Evolutionary conservation across 106 monocot species (phyloP), one percentile per base, ranked within the genome.

Genomic region (Apostasia ramifera): DNA sequence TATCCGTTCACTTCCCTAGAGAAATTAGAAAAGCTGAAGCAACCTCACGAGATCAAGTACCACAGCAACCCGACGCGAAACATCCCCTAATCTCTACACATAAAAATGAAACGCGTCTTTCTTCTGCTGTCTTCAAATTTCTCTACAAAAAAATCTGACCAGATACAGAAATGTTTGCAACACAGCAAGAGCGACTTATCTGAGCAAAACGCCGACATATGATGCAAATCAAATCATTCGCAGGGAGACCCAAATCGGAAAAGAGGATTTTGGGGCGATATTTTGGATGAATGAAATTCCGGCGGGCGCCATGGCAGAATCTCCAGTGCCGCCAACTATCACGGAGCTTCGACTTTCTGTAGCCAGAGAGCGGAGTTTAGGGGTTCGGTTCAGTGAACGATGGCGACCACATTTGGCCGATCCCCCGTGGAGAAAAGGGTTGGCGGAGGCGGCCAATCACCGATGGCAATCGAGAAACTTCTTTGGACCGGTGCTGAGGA

Each of bases 311-410:
- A 40, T 0, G 13, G 2, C 40, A 38, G 40, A 59, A 41, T 41
- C 8, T 41, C 37, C 8, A 37, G 8, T 2, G 59, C 40, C 59
- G 9, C 59, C 59, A 40, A 2, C 59, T 59, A 8, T 8, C 40
- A 40, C 8, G 8, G 8, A 38, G 37, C 40, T 6, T 40, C 59
- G 59, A 59, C 40, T 59, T 59, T 59, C 8, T 41, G 40, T 38
- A 59, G 26, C 1, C 8, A 10, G 10, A 8, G 40, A 40, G 59
- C 40, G 7, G 8, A 38, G 15, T 58, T 58, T 58, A 39, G 58
- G 38, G 58, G 58, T 59, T 59, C 59, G 59, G 59, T 59, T 59
- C 59, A 59, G 9, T 40, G 59, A 59, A 40, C 59, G 11, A 40
- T 40, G 8, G 12, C 6, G 26, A 26, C 26, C 26, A 26, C 26